phyloP scores from a whole-genome alignment of 2,329 filamentous ascomycete genomes.

The Pseudogymnoascus sp. region DNA sequence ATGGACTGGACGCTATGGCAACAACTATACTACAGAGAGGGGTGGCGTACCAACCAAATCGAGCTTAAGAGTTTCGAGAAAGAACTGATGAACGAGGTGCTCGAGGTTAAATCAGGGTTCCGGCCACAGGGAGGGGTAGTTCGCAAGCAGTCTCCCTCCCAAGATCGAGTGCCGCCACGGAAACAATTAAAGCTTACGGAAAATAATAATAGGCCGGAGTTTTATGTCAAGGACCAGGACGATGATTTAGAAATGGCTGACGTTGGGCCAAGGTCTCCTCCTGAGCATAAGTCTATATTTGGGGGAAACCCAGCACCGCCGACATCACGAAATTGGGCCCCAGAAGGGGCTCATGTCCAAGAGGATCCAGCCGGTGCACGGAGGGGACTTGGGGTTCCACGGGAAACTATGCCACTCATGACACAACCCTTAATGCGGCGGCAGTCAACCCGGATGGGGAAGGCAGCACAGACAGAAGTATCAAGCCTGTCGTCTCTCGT shows the following conservation, averaged over 20 bases:
- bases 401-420: background rate
- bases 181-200: background rate
- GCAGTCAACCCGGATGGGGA: background rate
- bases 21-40: slow-evolving; percentile 71
- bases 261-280: background rate
- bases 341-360: background rate
- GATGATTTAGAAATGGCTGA: background rate
- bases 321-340: background rate
- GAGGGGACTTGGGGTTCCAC: background rate
- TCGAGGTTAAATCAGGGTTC: slow-evolving; percentile 9
- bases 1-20: slow-evolving; percentile 84
- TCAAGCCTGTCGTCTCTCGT: slow-evolving; percentile 22
- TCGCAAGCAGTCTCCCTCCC: background rate
- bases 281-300: background rate
- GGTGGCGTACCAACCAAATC: slow-evolving; percentile 65
- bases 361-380: background rate
- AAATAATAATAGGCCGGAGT: slow-evolving; percentile 1
- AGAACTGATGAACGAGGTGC: slow-evolving; percentile 29
- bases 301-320: background rate
- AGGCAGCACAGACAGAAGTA: background rate
- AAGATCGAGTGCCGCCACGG: background rate
- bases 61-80: slow-evolving; percentile 63
- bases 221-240: background rate
- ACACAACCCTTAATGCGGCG: background rate
- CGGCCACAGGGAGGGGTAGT: slow-evolving; percentile 6